Conservation (phyloP, 176 grass and related monocot species). For the Phragmites australis region DNA sequence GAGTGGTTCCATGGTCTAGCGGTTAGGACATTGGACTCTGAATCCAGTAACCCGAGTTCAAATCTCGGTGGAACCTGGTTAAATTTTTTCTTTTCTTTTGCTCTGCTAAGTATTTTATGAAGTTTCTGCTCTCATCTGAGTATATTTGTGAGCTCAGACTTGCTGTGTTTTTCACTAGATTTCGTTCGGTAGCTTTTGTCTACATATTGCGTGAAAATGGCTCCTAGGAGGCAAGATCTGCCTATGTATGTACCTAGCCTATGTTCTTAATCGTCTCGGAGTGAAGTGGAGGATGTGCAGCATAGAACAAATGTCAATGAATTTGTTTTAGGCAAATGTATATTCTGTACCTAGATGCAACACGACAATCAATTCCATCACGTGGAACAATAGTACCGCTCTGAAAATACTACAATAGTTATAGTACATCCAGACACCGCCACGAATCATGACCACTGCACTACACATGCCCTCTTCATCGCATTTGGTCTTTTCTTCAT, state of each 20-base stretch:
- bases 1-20: conserved; percentile 77
- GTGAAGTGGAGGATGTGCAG: not conserved
- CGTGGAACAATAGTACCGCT: not conserved
- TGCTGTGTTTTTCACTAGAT: too few species aligned
- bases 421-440: not conserved
- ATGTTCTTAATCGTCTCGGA: too few species aligned
- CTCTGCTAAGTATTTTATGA: not conserved
- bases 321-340: not conserved
- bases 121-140: not conserved
- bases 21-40: conserved; percentile 91
- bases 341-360: not conserved
- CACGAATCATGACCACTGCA: not conserved
- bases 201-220: too few species aligned
- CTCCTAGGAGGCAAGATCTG: too few species aligned
- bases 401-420: not conserved
- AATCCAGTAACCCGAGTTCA: conserved; percentile 92
- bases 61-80: conserved; percentile 80
- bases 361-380: not conserved
- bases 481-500: not conserved
- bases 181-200: too few species aligned
- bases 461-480: not conserved
- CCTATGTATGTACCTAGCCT: too few species aligned
- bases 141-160: not conserved
- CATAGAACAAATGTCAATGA: not conserved
- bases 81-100: not conserved